phyloP scores from a whole-genome alignment of 306 rosid genomes.

The Bauhinia variegata region DNA sequence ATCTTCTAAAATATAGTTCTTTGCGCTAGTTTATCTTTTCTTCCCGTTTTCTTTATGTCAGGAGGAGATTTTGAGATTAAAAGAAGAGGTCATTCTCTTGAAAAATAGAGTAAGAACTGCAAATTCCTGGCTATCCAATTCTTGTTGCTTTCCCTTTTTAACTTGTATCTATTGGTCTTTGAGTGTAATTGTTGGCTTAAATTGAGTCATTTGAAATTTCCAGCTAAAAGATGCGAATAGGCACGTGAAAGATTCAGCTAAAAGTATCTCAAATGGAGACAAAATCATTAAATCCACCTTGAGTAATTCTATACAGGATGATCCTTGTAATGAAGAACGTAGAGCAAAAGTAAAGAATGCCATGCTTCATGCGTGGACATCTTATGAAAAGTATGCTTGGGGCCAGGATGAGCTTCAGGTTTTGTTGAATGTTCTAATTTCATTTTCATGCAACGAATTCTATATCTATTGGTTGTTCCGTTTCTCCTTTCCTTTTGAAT shows the following conservation, averaged over 20 bases:
- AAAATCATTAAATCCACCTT: neutral
- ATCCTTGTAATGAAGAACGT: constrained; percentile 46
- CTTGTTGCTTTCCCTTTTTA: neutral
- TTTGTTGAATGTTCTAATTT: constrained; percentile 15
- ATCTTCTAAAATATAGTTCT: constrained; percentile 6
- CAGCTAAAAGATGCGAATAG: no score
- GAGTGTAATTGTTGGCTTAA: constrained; percentile 16
- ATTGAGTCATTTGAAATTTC: constrained; percentile 36
- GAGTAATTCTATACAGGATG: constrained; percentile 40
- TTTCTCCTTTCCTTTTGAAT: constrained; percentile 17
- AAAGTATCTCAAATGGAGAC: constrained; percentile 27
- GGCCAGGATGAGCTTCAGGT: constrained; percentile 76
- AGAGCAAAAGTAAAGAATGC: constrained; percentile 59
- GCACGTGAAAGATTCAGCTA: no score
- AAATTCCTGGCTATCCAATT: constrained; percentile 1
- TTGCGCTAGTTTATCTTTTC: neutral
- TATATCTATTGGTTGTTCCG: constrained; percentile 8
- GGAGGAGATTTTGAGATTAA: constrained; percentile 50
- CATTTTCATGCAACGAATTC: constrained; percentile 22
- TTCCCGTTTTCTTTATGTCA: constrained; percentile 6
- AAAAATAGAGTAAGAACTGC: constrained; percentile 43
- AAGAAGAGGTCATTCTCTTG: constrained; percentile 45
- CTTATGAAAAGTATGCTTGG: constrained; percentile 72
- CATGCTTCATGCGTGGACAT: constrained; percentile 70
- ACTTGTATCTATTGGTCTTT: neutral